Evolutionary conservation across 345 rosid genomes (phyloP), one percentile per base, ranked within the genome.

Genomic region (Nephelium lappaceum): DNA sequence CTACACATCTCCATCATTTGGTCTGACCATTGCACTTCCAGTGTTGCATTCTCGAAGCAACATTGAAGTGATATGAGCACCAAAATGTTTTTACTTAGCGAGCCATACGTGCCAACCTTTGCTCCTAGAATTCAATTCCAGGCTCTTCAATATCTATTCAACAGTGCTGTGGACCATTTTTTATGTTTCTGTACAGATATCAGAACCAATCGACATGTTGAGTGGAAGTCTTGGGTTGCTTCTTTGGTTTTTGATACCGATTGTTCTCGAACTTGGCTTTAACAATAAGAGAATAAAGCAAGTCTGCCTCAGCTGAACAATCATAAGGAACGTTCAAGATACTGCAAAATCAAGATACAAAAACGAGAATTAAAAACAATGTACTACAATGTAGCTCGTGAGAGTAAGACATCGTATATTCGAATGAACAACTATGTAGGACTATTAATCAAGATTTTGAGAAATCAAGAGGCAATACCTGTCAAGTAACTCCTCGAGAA

Each of bases 191-290:
- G 61, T 61, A 61, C 57, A 3, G 67, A 58, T 3, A 0, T 92
- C 82, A 91, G 76, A 85, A 88, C 93, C 93, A 92, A 78, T 96
- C 99, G 27, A 90, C 97, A 78, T 90, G 89, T 77, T 86, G 70
- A 31, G 87, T 78, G 64, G 97, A 93, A 83, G 79, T 67, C 64
- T 84, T 88, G 15, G 97, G 89, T 85, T 90, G 88, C 88, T 90
- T 92, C 87, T 84, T 93, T 47, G 97, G 97, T 84, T 88, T 92
- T 63, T 76, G 86, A 78, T 82, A 91, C 61, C 96, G 91, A 81
- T 90, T 92, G 81, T 92, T 95, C 87, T 93, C 96, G 14, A 89
- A 92, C 84, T 79, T 88, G 12, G 98, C 95, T 89, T 95, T 93
- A 25, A 86, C 86, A 2, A 91, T 90, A 31, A 95, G 88, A 62